phyloP scores from a whole-genome alignment of 176 grass and related monocot genomes.

The Rhipidocladum racemiflorum region DNA sequence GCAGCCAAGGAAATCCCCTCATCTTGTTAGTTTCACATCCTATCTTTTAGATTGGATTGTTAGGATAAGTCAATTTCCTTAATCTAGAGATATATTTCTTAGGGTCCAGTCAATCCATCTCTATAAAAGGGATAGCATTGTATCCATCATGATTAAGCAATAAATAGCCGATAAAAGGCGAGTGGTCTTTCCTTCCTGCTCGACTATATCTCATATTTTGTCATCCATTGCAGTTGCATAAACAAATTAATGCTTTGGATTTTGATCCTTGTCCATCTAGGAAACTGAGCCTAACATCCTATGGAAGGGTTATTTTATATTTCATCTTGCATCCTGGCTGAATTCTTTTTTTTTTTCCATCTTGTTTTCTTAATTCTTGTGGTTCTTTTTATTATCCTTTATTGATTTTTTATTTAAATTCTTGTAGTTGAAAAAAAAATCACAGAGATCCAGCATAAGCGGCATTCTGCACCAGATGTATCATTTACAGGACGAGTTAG shows the following conservation, averaged over 20 bases:
- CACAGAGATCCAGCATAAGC: constrained; percentile 75
- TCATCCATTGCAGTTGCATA: neutral
- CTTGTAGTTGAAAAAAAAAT: constrained; percentile 69
- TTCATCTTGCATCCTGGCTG: neutral
- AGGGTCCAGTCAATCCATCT: too few relatives aligned
- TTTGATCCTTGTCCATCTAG: constrained; percentile 5
- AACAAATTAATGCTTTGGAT: neutral
- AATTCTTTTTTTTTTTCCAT: neutral
- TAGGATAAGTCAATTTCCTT: too few relatives aligned
- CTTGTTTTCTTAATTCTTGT: constrained; percentile 21
- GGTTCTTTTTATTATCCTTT: constrained; percentile 14
- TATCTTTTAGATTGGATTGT: too few relatives aligned
- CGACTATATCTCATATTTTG: neutral
- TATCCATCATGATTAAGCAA: too few relatives aligned
- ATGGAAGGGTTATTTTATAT: neutral
- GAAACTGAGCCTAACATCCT: constrained; percentile 10
- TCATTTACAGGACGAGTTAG: constrained; percentile 87
- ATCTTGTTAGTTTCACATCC: too few relatives aligned
- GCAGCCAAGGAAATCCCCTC: too few relatives aligned
- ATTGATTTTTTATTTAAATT: constrained; percentile 28
- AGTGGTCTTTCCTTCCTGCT: constrained; percentile 11
- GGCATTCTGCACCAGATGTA: constrained; percentile 70
- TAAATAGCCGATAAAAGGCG: too few relatives aligned
- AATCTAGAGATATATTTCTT: too few relatives aligned
- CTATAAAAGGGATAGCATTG: too few relatives aligned